phyloP scores from a whole-genome alignment of 2,329 filamentous ascomycete genomes.

The Colletotrichum magnum region DNA sequence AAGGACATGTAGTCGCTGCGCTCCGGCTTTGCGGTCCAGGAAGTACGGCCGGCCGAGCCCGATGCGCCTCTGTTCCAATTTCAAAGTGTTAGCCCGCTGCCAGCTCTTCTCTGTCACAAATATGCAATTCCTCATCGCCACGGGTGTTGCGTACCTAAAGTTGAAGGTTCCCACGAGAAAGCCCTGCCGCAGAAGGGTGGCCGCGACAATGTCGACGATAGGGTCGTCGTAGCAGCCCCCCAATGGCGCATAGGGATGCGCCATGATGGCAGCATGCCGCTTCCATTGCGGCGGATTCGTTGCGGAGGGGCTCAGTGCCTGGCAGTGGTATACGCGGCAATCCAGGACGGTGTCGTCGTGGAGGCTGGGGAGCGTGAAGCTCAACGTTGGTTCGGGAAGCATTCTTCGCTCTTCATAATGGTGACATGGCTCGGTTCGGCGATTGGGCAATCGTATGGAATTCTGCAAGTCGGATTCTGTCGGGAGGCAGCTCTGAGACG shows the following conservation, averaged over 20 bases:
- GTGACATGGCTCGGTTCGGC: constrained; percentile 24
- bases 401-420: constrained; percentile 51
- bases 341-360: constrained; percentile 83
- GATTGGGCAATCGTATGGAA: not conserved
- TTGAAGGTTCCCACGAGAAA: constrained; percentile 92
- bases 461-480: no score
- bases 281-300: constrained; percentile 57
- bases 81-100: constrained; percentile 5
- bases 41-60: constrained; percentile 81
- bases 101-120: not conserved
- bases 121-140: not conserved
- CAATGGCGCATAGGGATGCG: constrained; percentile 91
- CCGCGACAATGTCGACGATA: constrained; percentile 77
- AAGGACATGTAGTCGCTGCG: constrained; percentile 86
- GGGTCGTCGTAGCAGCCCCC: constrained; percentile 89
- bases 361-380: constrained; percentile 86
- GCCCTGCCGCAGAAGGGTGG: constrained; percentile 76
- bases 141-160: constrained; percentile 74
- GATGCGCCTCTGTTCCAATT: constrained; percentile 76
- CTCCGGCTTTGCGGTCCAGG: constrained; percentile 89
- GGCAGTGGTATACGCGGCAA: constrained; percentile 86
- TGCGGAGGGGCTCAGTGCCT: constrained; percentile 54
- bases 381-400: constrained; percentile 71
- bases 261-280: constrained; percentile 74
- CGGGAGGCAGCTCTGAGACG: no score